Base-by-base conservation (phyloP, 495 filamentous ascomycete species). In the Penicillium cinerascens region DNA sequence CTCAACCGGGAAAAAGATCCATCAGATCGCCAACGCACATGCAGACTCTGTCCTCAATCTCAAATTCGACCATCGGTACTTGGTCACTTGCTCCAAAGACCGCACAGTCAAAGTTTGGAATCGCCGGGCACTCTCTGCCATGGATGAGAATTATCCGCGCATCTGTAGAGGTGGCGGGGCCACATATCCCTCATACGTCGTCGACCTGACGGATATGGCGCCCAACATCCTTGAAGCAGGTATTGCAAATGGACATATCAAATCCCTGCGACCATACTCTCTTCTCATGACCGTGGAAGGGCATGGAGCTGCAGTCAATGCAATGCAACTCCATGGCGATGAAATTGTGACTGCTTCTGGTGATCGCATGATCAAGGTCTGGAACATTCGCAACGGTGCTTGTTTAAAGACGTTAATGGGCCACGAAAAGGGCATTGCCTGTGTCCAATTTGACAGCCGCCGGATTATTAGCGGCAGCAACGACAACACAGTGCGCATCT, bases 71-170 rank as follows among this genome's bases (percentile, higher is more conserved):
- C 82, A 89, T 54, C 82, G 88, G 6, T 95, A 90, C 56, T 77
- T 99, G 18, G 89, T 97, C 7, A 99, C 93, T 1, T 97, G 93
- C 66, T 96, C 91, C 46, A 99, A 97, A 63, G 93, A 99, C 68
- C 92, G 92, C 60, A 84, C 87, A 0, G 93, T 99, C 71, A 97
- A 96, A 60, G 81, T 97, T 10, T 99, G 95, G 84, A 96, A 89
- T 62, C 87, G 95, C 0, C 77, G 71, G 37, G 78, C 85, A 29
- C 74, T 98, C 16, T 72, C 77, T 23, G 79, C 84, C 22, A 83
- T 80, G 13, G 83, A 91, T 52, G 62, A 79, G n/a, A 81, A 88
- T 47, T 95, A 90, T 61, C 82, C 82, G 8, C 60, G 54, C 6
- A 58, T 77, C 43, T 66, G 61, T 37, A 59, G 59, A 35, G 63